These are phyloP conservation scores for Scenedesmus sp. DNA, from an alignment of 163 green algal genomes.

Conservation along the genomic window DNA sequence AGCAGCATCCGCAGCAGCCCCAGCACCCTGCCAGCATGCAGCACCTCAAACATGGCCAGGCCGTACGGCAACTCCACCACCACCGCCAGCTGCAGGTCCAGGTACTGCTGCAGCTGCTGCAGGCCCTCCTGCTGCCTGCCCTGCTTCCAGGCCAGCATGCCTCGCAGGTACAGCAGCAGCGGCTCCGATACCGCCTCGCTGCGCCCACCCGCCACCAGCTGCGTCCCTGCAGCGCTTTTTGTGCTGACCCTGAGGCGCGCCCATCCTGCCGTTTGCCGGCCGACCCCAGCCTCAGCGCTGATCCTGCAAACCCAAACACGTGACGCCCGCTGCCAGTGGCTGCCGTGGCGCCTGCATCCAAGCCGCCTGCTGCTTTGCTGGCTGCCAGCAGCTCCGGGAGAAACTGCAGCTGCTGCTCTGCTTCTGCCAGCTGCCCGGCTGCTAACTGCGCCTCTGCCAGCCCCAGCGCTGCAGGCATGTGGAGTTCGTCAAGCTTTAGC, in stretches of 20 bases:
- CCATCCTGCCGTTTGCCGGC: background rate
- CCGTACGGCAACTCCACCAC: conserved; percentile 48
- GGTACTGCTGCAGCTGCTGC: conserved; percentile 65
- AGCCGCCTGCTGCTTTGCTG: conserved; percentile 6
- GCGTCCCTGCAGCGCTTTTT: background rate
- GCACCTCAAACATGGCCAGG: conserved; percentile 64
- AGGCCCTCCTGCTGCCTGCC: conserved; percentile 50
- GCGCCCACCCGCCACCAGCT: conserved; percentile 2
- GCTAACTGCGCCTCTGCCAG: conserved; percentile 71
- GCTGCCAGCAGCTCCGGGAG: conserved; percentile 71
- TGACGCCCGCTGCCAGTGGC: background rate
- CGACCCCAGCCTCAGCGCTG: background rate
- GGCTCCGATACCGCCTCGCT: conserved; percentile 50
- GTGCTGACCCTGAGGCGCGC: background rate
- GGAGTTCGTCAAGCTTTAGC: conserved; percentile 76
- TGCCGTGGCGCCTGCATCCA: background rate
- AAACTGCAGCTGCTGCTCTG: conserved; percentile 74
- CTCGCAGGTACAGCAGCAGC: conserved; percentile 70
- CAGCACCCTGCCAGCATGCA: conserved; percentile 74
- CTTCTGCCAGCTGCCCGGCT: conserved; percentile 72
- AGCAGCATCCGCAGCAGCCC: conserved; percentile 66
- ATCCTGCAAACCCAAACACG: background rate
- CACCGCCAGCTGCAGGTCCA: conserved; percentile 63
- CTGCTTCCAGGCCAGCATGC: conserved; percentile 73
- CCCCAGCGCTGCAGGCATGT: conserved; percentile 73